These are phyloP conservation scores for Penicillium sp. DNA, from an alignment of 2,329 filamentous ascomycete species.

Conservation along the genomic window DNA sequence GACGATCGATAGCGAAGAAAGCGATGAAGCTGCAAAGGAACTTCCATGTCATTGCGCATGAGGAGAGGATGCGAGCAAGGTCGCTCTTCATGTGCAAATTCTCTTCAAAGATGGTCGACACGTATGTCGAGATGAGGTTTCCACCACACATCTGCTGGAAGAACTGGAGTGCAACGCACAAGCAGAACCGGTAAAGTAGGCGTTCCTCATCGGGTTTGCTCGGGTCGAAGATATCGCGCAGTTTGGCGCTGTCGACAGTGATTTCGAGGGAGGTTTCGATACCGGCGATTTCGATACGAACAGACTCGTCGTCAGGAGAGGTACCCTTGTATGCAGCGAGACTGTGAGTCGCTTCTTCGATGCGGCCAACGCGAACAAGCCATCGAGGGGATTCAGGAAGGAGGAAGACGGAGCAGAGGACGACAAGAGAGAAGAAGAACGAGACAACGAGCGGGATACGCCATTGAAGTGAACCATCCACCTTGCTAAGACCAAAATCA, in stretches of 20 bases:
- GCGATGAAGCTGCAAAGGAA: constrained; percentile 54
- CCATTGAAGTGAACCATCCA: constrained; percentile 21
- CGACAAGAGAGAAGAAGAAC: constrained; percentile 24
- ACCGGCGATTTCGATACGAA: constrained; percentile 46
- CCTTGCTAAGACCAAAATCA: constrained; percentile 33
- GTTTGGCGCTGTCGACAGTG: constrained; percentile 43
- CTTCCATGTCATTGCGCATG: constrained; percentile 58
- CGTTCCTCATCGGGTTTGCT: constrained; percentile 48
- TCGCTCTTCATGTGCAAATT: constrained; percentile 23
- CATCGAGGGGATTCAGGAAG: constrained; percentile 26
- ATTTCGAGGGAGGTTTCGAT: constrained; percentile 53
- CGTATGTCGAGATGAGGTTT: constrained; percentile 23
- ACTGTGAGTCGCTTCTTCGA: constrained; percentile 35
- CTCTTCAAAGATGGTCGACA: constrained; percentile 23
- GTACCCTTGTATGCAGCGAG: constrained; percentile 43
- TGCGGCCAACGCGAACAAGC: constrained; percentile 35
- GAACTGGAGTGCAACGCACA: constrained; percentile 20
- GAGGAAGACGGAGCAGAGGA: constrained; percentile 22
- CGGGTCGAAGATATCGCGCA: constrained; percentile 55
- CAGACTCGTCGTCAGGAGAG: constrained; percentile 42
- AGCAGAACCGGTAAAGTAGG: constrained; percentile 21
- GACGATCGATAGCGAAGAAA: constrained; percentile 54
- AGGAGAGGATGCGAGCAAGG: constrained; percentile 41
- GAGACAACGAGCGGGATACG: constrained; percentile 24
- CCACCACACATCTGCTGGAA: constrained; percentile 27